phyloP scores from a whole-genome alignment of 768 basidiomycete genomes.

The Tulasnella sp. region DNA sequence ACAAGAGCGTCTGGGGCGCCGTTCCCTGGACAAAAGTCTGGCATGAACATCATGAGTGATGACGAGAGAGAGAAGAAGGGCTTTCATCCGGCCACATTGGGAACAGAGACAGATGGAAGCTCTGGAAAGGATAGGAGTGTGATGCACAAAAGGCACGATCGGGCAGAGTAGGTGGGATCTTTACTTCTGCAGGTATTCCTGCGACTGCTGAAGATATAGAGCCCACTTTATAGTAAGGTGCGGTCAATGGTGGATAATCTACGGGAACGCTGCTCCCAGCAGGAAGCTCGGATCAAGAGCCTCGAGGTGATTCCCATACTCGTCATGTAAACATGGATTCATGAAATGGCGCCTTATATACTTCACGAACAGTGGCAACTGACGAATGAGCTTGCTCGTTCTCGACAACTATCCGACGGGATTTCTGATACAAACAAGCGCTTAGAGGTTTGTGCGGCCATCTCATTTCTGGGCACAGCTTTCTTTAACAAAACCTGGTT shows the following conservation, averaged over 20 bases:
- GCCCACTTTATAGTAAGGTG: background rate
- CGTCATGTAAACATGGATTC: too few species aligned
- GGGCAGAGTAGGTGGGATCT: conserved; percentile 2
- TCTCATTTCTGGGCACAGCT: background rate
- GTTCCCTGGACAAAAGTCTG: background rate
- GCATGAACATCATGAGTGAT: conserved; percentile 10
- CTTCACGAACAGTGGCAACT: background rate
- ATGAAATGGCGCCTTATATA: background rate
- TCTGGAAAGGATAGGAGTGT: background rate
- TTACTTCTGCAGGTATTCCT: background rate
- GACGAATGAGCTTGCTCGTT: background rate
- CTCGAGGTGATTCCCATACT: background rate
- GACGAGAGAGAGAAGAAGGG: conserved; percentile 4
- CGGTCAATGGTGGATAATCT: background rate
- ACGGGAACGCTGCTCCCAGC: background rate
- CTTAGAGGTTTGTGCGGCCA: background rate
- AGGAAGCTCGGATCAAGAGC: background rate
- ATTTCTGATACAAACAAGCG: background rate
- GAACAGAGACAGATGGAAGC: background rate
- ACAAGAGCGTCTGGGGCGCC: too few species aligned
- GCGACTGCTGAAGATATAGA: background rate
- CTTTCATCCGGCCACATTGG: conserved; percentile 2
- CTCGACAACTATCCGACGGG: conserved; percentile 3
- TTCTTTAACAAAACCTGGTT: background rate
- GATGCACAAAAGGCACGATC: background rate